These are phyloP conservation scores for Amanita inopinata DNA, from an alignment of 768 basidiomycete species.

Conservation along the genomic window DNA sequence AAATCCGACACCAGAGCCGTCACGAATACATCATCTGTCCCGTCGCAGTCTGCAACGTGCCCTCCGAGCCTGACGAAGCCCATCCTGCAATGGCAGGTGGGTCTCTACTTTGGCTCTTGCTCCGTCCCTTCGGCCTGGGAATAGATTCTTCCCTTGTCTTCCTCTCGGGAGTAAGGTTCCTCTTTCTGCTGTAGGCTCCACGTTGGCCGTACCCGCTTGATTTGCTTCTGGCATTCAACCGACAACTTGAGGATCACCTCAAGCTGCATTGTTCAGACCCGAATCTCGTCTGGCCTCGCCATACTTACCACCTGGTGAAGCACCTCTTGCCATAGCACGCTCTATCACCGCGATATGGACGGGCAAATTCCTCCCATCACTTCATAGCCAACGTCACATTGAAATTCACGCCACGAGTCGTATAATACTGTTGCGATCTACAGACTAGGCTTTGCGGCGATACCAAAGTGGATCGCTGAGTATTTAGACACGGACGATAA, in stretches of 20 bases:
- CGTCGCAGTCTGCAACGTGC: slow-evolving; percentile 2
- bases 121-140: slow-evolving; percentile 9
- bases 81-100: background rate
- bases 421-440: too few species aligned
- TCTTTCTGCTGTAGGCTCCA: slow-evolving; percentile 3
- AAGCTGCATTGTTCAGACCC: slow-evolving; percentile 1
- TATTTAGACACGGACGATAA: too few species aligned
- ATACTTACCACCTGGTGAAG: background rate
- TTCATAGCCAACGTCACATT: too few species aligned
- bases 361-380: background rate
- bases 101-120: slow-evolving; percentile 3
- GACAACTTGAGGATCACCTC: slow-evolving; percentile 8
- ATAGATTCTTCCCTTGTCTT: slow-evolving; percentile 1
- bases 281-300: slow-evolving; percentile 2
- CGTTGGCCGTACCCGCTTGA: slow-evolving; percentile 5
- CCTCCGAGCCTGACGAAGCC: background rate
- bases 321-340: background rate
- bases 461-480: too few species aligned
- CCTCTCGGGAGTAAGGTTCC: slow-evolving; percentile 1
- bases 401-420: too few species aligned
- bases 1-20: slow-evolving; percentile 2
- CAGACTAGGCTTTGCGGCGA: too few species aligned
- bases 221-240: slow-evolving; percentile 7
- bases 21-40: too few species aligned
- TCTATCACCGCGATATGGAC: background rate